Percentiles rank a stretch among this genome's conserved stretches.
Evolutionary conservation across 1,284 basidiomycete genomes (phyloP).

Genomic region (Rhodotorula sp.): DNA sequence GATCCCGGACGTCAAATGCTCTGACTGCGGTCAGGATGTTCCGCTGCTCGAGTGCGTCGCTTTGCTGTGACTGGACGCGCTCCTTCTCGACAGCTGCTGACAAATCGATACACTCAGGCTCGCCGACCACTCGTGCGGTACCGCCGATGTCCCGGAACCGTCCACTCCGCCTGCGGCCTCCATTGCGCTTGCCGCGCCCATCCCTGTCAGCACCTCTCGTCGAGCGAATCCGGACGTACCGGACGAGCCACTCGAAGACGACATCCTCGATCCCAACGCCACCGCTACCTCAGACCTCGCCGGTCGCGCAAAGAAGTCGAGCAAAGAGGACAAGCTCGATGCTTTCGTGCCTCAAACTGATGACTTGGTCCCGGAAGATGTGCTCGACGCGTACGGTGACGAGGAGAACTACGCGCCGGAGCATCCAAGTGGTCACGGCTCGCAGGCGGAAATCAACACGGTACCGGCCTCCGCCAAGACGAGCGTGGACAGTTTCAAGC

Average conservation of each 20-base stretch:
- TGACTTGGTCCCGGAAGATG: conserved; percentile 29
- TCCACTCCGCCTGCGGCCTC: neutral
- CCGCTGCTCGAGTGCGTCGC: conserved; percentile 32
- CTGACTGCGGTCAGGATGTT: conserved; percentile 37
- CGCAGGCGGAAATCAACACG: neutral
- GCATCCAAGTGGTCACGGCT: too few species aligned
- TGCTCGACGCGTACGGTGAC: conserved; percentile 26
- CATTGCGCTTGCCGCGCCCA: neutral
- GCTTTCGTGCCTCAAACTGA: conserved; percentile 24
- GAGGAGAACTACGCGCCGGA: conserved; percentile 2
- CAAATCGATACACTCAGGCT: conserved; percentile 7
- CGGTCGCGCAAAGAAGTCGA: neutral
- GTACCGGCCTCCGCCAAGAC: conserved; percentile 18
- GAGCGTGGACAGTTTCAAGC: neutral
- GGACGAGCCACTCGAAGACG: conserved; percentile 6
- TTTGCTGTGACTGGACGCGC: neutral
- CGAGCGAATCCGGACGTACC: conserved; percentile 1
- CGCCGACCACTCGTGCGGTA: conserved; percentile 30
- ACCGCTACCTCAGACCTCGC: neutral
- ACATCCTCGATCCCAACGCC: neutral
- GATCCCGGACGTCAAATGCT: conserved; percentile 42
- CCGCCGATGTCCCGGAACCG: neutral
- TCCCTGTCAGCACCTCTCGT: too few species aligned
- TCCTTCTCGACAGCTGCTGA: too few species aligned
- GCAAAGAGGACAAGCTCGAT: conserved; percentile 11